Evolutionary conservation across 1,284 basidiomycete species (phyloP).

Genomic region (Meira nashicola): DNA sequence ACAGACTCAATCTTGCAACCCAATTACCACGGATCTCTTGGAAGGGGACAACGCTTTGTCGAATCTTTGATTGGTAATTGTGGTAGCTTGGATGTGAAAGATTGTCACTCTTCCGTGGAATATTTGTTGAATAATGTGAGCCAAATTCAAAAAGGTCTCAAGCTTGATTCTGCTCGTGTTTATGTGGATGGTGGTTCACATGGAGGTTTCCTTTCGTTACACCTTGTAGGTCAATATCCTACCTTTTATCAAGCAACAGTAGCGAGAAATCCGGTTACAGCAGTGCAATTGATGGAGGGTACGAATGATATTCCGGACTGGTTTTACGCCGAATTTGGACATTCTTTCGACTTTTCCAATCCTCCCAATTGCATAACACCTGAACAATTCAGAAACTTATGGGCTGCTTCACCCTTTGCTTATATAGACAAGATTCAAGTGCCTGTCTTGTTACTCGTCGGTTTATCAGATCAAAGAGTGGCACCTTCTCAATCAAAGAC

Average conservation of each 20-base stretch:
- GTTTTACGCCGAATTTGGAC: conserved; percentile 62
- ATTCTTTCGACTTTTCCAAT: conserved; percentile 52
- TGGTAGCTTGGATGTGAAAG: conserved; percentile 65
- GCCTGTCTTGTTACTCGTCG: conserved; percentile 63
- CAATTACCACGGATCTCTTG: conserved; percentile 69
- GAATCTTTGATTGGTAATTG: conserved; percentile 60
- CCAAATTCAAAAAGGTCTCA: too few relatives aligned
- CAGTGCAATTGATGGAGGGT: conserved; percentile 58
- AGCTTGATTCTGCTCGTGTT: conserved; percentile 55
- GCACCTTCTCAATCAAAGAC: conserved; percentile 63
- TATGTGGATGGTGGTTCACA: conserved; percentile 67
- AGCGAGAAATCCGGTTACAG: conserved; percentile 68
- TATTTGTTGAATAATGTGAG: conserved; percentile 53
- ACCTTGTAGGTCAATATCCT: conserved; percentile 64
- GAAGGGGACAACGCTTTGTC: conserved; percentile 56
- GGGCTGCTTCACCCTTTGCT: conserved; percentile 61
- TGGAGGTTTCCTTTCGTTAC: conserved; percentile 65
- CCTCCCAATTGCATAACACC: conserved; percentile 55
- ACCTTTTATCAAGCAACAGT: conserved; percentile 63
- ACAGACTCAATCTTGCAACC: conserved; percentile 58
- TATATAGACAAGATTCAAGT: conserved; percentile 59
- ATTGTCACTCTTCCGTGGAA: conserved; percentile 61
- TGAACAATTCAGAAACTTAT: conserved; percentile 56
- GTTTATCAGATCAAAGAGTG: conserved; percentile 63
- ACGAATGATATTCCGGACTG: conserved; percentile 69